These are phyloP conservation scores for Claviceps quebecensis DNA, from an alignment of 2,329 filamentous ascomycete genomes.

Conservation along the genomic window DNA sequence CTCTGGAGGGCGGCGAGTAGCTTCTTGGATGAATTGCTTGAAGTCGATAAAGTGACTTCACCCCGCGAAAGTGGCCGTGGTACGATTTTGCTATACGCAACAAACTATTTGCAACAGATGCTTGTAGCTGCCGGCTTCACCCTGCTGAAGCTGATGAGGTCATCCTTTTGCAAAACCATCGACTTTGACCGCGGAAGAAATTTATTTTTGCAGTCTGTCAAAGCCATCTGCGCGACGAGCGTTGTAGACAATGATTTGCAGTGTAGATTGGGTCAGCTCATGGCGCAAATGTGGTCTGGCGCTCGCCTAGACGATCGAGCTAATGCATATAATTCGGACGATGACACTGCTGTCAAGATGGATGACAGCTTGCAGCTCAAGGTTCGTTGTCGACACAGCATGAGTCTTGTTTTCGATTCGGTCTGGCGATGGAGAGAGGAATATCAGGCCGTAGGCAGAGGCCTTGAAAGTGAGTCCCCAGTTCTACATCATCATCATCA, in stretches of 20 bases:
- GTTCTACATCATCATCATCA: background rate
- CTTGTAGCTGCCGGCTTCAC: slow-evolving; percentile 69
- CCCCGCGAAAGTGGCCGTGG: slow-evolving; percentile 31
- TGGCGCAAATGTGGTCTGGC: slow-evolving; percentile 76
- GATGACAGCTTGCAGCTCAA: slow-evolving; percentile 67
- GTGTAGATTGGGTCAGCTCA: slow-evolving; percentile 68
- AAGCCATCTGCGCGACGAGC: slow-evolving; percentile 56
- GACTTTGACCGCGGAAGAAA: slow-evolving; percentile 53
- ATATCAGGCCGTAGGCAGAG: slow-evolving; percentile 56
- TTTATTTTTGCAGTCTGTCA: slow-evolving; percentile 58
- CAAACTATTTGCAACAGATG: slow-evolving; percentile 74
- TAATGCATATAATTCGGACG: slow-evolving; percentile 33
- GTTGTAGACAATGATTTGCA: slow-evolving; percentile 67
- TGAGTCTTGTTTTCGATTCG: slow-evolving; percentile 73
- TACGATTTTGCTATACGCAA: slow-evolving; percentile 49
- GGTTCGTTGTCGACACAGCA: slow-evolving; percentile 71
- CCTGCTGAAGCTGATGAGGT: slow-evolving; percentile 63
- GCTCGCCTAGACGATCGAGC: slow-evolving; percentile 37
- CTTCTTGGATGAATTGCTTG: slow-evolving; percentile 53
- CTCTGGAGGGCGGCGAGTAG: slow-evolving; percentile 58
- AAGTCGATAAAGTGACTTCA: slow-evolving; percentile 34
- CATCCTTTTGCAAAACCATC: slow-evolving; percentile 59
- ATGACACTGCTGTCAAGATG: slow-evolving; percentile 34
- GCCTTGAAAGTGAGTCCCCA: slow-evolving; percentile 49
- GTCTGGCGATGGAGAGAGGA: slow-evolving; percentile 79